Evolutionary conservation across 805 yeast genomes (phyloP), one percentile per base, ranked within the genome.

Genomic region (Candida vartiovaarae): DNA sequence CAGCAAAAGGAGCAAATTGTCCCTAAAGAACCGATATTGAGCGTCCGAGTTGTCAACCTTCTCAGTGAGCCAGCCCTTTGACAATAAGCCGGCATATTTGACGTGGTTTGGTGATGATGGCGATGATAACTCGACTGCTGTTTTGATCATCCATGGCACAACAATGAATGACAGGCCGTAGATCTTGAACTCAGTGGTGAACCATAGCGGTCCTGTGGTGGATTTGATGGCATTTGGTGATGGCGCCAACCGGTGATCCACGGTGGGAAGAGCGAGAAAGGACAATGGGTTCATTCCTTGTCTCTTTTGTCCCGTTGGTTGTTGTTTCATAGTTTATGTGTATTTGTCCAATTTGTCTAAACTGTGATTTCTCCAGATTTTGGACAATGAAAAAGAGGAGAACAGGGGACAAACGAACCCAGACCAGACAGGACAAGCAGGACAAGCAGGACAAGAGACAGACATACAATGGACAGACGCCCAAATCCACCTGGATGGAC

Each of bases 11-110:
- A 78, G 75, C 50, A 91, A 70, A 58, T 89, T 89, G 58, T 84
- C 82, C 54, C 99, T 74, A 60, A 93, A 88, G 56, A 89, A 87
- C 26, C 86, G 65, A 58, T 91, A 93, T 62, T 93, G 99, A 30
- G 72, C 70, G 60, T 93, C 99, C 5, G 95, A 84, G 60, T 91
- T 90, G 62, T 93, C 99, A 35, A 88, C 95, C 62, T 82, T 84
- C 26, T 95, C 96, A 59, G 83, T 77, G 53, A 89, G 66, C 98
- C 98, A 91, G 4, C 99, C 98, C 5, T 78, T 70, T 28, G 82
- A 71, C 41, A 91, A 67, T 33, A 82, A 65, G 40, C 76, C 73
- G 51, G 74, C 74, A 57, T 75, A 88, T 40, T 68, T 67, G 20
- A 74, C 71, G 58, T 82, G 91, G 57, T 88, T 88, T 8, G 84